phyloP scores from a whole-genome alignment of 2,329 filamentous ascomycete genomes.

The Moelleriella libera region DNA sequence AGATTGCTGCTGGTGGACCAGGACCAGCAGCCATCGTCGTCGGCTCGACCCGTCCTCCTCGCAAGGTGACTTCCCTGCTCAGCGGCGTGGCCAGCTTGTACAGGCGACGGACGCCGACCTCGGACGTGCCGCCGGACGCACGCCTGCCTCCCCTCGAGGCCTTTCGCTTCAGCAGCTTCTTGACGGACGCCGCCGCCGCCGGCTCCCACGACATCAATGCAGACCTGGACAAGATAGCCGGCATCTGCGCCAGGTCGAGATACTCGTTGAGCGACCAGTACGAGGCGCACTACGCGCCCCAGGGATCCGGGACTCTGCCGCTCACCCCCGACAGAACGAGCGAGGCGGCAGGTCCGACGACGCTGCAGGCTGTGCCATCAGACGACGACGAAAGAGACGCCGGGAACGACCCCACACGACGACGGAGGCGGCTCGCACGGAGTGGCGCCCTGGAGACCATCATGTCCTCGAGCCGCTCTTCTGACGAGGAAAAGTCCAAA shows the following conservation, averaged over 20 bases:
- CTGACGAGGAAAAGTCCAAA: conserved; percentile 45
- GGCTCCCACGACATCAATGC: conserved; percentile 33
- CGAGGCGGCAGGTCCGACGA: conserved; percentile 29
- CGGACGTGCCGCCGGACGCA: conserved; percentile 17
- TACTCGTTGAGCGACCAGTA: conserved; percentile 55
- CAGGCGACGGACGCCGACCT: conserved; percentile 18
- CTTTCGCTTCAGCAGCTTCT: conserved; percentile 51
- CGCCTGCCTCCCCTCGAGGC: conserved; percentile 47
- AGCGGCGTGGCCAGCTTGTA: conserved; percentile 29
- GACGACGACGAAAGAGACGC: conserved; percentile 28
- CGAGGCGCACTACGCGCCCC: conserved; percentile 49
- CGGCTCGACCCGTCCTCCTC: conserved; percentile 15
- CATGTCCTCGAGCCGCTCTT: conserved; percentile 51
- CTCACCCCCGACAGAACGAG: conserved; percentile 10
- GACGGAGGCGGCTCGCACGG: conserved; percentile 23
- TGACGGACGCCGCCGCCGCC: conserved; percentile 38
- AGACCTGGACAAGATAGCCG: conserved; percentile 50
- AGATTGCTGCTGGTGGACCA: conserved; percentile 14
- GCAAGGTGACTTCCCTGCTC: conserved; percentile 21
- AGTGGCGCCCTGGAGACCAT: conserved; percentile 47
- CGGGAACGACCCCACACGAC: conserved; percentile 18
- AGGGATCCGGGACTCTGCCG: conserved; percentile 41
- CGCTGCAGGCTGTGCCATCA: conserved; percentile 40
- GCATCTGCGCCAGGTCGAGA: conserved; percentile 50
- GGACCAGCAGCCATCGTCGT: conserved; percentile 4